A percentile compares a stretch with the other conserved stretches of the same genome.
Evolutionary conservation across 2,329 filamentous ascomycete genomes (phyloP).

Genomic region (Talaromyces sp.): DNA sequence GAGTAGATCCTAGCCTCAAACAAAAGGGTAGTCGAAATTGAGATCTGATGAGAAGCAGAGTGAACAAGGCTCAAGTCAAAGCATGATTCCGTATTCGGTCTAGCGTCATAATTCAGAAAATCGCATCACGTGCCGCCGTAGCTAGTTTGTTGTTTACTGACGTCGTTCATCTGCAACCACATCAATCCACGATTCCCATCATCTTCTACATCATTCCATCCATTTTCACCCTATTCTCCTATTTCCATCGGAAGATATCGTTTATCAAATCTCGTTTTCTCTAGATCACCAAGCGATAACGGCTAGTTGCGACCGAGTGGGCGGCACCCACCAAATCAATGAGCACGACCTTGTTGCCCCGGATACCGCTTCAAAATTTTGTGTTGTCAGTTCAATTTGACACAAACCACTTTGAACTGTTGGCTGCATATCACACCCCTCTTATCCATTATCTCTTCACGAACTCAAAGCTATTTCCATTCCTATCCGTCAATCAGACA

Average conservation of each 20-base stretch:
- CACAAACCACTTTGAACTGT: constrained; percentile 9
- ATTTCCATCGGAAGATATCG: neutral
- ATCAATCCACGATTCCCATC: neutral
- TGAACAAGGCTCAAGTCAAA: neutral
- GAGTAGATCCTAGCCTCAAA: neutral
- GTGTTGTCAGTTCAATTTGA: constrained; percentile 3
- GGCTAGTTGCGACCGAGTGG: neutral
- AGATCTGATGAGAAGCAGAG: neutral
- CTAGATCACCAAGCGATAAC: neutral
- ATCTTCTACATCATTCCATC: neutral
- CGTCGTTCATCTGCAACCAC: constrained; percentile 11
- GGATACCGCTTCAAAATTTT: constrained; percentile 13
- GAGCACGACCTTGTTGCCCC: constrained; percentile 15
- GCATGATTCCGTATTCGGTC: neutral
- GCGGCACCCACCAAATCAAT: neutral
- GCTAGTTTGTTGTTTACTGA: constrained; percentile 17
- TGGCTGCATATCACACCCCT: constrained; percentile 6
- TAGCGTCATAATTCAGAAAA: neutral
- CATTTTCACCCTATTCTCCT: neutral
- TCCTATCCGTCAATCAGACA: neutral
- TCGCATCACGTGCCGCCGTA: constrained; percentile 11
- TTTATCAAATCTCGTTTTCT: neutral
- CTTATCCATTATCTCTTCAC: constrained; percentile 1
- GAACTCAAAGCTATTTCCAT: neutral
- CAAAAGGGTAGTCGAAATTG: neutral